phyloP scores from a whole-genome alignment of 1,139 yeast genomes.

The Candida sojae region DNA sequence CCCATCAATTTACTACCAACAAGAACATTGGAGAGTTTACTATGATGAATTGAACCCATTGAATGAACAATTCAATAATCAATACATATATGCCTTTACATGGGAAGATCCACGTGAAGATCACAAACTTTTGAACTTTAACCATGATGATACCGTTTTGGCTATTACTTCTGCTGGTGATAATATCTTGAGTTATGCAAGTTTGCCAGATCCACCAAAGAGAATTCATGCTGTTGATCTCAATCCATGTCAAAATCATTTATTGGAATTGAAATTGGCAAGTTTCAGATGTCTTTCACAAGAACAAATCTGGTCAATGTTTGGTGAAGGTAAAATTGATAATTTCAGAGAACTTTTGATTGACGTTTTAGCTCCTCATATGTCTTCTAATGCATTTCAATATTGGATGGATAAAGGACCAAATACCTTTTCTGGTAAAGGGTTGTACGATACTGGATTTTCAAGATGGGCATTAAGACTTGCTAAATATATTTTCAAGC shows the following conservation, averaged over 20 bases:
- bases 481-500: slow-evolving; percentile 58
- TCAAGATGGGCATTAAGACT: slow-evolving; percentile 83
- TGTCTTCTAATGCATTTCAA: slow-evolving; percentile 80
- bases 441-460: slow-evolving; percentile 75
- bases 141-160: slow-evolving; percentile 66
- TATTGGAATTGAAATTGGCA: slow-evolving; percentile 76
- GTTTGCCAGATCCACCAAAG: slow-evolving; percentile 69
- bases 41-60: slow-evolving; percentile 70
- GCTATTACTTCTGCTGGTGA: slow-evolving; percentile 90
- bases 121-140: slow-evolving; percentile 60
- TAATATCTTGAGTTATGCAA: slow-evolving; percentile 72
- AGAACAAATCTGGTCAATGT: slow-evolving; percentile 69
- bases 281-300: slow-evolving; percentile 59
- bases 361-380: slow-evolving; percentile 60
- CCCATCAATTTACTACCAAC: slow-evolving; percentile 78
- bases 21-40: slow-evolving; percentile 75
- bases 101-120: slow-evolving; percentile 93
- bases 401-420: slow-evolving; percentile 72
- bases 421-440: slow-evolving; percentile 60
- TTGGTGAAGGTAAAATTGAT: slow-evolving; percentile 71
- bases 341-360: slow-evolving; percentile 50
- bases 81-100: slow-evolving; percentile 82
- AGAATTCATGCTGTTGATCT: slow-evolving; percentile 83
- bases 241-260: slow-evolving; percentile 81
- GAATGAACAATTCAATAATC: slow-evolving; percentile 71